phyloP scores from a whole-genome alignment of 805 yeast genomes.

The Candida multigemmis region DNA sequence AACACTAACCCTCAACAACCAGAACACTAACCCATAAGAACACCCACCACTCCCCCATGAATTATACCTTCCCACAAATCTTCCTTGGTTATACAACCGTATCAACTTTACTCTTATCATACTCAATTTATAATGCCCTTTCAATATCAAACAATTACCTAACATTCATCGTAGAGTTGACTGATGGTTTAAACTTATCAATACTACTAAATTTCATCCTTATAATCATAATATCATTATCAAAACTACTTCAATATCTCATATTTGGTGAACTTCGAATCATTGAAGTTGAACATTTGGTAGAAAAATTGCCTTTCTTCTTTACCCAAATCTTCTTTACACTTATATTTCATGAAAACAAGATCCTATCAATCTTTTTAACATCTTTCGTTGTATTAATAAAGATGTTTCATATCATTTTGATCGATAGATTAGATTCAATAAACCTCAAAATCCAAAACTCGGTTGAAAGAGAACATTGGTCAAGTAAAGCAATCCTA shows the following conservation, averaged over 20 bases:
- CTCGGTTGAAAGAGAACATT: no score
- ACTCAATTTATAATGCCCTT: constrained; percentile 14
- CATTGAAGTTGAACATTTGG: constrained; percentile 63
- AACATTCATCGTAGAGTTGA: constrained; percentile 16
- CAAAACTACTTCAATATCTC: constrained; percentile 38
- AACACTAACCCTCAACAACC: no score
- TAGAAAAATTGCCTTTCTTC: constrained; percentile 25
- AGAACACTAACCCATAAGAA: no score
- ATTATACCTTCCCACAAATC: not conserved
- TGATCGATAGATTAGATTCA: constrained; percentile 43
- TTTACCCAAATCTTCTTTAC: constrained; percentile 44
- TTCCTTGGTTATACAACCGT: constrained; percentile 10
- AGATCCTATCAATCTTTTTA: constrained; percentile 35
- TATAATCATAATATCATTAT: constrained; percentile 10
- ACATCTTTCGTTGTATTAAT: constrained; percentile 22
- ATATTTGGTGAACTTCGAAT: constrained; percentile 70
- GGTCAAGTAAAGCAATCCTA: no score
- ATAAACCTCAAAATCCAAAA: constrained; percentile 19
- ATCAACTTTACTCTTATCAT: constrained; percentile 10
- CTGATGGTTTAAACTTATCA: constrained; percentile 20
- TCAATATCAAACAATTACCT: constrained; percentile 11
- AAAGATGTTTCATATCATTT: constrained; percentile 72
- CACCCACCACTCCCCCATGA: no score
- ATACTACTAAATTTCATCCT: constrained; percentile 17
- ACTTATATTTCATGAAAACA: constrained; percentile 54